phyloP scores from a whole-genome alignment of 768 basidiomycete genomes.

The Lentinula sp. region DNA sequence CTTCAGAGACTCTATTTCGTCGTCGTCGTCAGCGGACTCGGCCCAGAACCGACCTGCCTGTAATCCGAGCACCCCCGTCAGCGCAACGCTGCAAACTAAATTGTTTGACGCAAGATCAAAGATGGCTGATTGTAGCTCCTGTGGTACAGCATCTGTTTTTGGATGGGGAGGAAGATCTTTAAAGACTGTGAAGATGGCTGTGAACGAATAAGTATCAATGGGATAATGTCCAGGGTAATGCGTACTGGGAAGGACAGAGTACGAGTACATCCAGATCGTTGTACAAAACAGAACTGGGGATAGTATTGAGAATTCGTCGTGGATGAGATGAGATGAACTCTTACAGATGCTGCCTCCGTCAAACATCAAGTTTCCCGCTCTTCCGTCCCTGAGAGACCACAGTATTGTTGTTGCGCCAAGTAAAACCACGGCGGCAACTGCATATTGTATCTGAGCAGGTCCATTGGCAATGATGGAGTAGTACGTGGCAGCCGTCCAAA shows the following conservation, averaged over 20 bases:
- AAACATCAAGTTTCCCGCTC: conserved; percentile 86
- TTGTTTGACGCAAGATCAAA: conserved; percentile 80
- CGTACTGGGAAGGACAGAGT: conserved; percentile 79
- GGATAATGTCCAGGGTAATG: conserved; percentile 8
- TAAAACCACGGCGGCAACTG: conserved; percentile 48
- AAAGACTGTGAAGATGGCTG: conserved; percentile 60
- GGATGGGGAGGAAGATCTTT: conserved; percentile 46
- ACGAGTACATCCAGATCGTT: conserved; percentile 65
- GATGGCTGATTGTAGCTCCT: conserved; percentile 52
- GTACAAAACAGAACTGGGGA: conserved; percentile 66
- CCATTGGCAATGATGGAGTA: conserved; percentile 73
- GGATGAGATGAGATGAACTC: conserved; percentile 16
- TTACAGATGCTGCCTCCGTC: conserved; percentile 85
- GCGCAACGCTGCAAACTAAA: conserved; percentile 81
- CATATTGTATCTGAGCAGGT: conserved; percentile 49
- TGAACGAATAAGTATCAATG: conserved; percentile 5
- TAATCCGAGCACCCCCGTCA: conserved; percentile 80
- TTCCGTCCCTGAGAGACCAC: conserved; percentile 72
- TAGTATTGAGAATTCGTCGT: background rate
- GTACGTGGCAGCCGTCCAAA: conserved; percentile 80
- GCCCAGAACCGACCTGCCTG: conserved; percentile 87
- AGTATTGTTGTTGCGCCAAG: conserved; percentile 65
- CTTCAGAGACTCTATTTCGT: conserved; percentile 30
- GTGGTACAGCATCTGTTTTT: conserved; percentile 55
- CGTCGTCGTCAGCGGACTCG: conserved; percentile 61